Base-by-base conservation (phyloP, 805 yeast genomes). In the Metschnikowia continentalis region DNA sequence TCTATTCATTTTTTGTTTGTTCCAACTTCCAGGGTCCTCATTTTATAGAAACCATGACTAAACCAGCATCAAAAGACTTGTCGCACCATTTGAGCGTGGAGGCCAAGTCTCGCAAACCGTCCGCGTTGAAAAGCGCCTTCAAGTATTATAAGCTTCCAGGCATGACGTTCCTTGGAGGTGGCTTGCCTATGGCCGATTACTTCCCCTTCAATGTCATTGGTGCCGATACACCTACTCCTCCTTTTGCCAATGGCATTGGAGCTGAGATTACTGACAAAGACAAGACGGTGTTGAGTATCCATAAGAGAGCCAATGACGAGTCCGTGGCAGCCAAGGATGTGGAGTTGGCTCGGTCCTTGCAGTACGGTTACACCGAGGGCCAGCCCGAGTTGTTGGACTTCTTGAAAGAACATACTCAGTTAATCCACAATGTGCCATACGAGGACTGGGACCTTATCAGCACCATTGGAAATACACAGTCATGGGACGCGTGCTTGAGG, bases 161-260 rank as follows among this genome's bases (percentile, higher is more conserved):
- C 48, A 76, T 94, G 64, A 83, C 90, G 50, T 91, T 90, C 65
- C 79, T 92, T 50, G 98, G 97, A 49, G 99, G 98, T 61, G 99
- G 99, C 6, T 79, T 92, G 60, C 99, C 99, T 13, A 73, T 89
- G 66, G 74, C 96, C 23, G 92, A 87, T 56, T 87, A 88, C 70
- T 92, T 92, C 79, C 98, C 99, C 41, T 89, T 92, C 79, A 89
- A 90, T 61, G 80, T 82, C 57, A 67, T 92, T 51, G 66, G 77
- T 20, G 85, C 86, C 13, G 81, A 81, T 50, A 75, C 90, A 6
- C 96, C 96, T 50, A 76, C 82, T 11, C 86, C 94, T 20, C 95
- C 96, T 1, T 92, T 90, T 66, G 62, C 74, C 13, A 76, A 82
- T 30, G 97, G 97, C 49, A 86, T 89, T 55, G 88, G 84, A 33